Base-by-base conservation (phyloP, 257 asterid species). In the Penstemon eatonii region DNA sequence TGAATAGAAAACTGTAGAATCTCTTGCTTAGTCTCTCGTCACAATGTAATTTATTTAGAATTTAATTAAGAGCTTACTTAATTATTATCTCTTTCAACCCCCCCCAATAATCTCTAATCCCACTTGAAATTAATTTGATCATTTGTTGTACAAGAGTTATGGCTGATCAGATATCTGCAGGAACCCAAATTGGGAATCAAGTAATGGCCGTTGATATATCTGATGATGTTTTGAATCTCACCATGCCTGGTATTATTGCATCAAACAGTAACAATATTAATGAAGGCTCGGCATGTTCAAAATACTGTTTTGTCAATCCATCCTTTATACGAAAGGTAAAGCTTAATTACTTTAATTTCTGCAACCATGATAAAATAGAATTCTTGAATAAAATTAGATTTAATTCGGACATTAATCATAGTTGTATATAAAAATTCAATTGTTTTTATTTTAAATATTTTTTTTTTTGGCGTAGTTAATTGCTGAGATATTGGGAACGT, bases 401-500 rank as follows among this genome's bases (percentile, higher is more conserved):
- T 6, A 13, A 33, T 58, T 18, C 18, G 38, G 12, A 7, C 43
- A 25, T 25, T 25, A 25, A 25, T 25, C 33, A 25, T 25, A 25
- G 33, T 25, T 25, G 33, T 25, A 25, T 25, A 25, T 25, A 36
- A 4, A 58, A 33, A 38, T 4, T 36, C 3, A 4, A 5, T 8
- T 3, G 9, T 59, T 5, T 39, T 38, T 59, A 0, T 60, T 18
- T 60, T 41, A 11, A 13, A 38, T 40, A 19, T 9, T 10, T 49
- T 9, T 9, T n/a, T 49, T 3, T 6, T 3, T 10, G n/a, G n/a
- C n/a, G 0, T 33, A 78, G 83, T 10, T 78, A 65, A 67, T 71
- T n/a, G 77, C 80, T 0, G 83, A 78, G 80, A 8, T 62, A 8
- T 44, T 74, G 47, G 83, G 83, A 4, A 78, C 80, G 1, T 78